These are phyloP conservation scores for Fraxinus sp. DNA, from an alignment of 305 asterid genomes.

Conservation along the genomic window DNA sequence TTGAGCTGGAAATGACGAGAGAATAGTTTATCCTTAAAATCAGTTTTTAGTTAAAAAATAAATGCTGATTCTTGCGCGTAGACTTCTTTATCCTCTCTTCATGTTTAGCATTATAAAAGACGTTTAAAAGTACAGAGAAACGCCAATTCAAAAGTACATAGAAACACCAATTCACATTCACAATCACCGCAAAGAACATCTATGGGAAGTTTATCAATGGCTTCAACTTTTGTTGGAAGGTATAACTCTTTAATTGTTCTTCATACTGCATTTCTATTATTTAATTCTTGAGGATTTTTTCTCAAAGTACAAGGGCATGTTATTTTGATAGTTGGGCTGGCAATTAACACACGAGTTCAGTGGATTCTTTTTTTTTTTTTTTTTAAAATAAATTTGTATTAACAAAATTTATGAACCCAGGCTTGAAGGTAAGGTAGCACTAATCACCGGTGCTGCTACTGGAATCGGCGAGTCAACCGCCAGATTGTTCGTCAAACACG, in stretches of 20 bases:
- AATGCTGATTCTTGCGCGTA: no score
- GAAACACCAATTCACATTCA: not conserved
- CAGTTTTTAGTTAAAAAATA: no score
- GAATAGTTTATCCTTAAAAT: no score
- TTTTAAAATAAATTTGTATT: not conserved
- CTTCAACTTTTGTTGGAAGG: not conserved
- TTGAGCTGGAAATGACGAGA: no score
- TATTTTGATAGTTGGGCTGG: no score
- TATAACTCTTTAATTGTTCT: not conserved
- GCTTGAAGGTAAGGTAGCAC: constrained; percentile 29
- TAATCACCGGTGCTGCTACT: constrained; percentile 26
- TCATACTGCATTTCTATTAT: no score
- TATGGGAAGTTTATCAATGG: not conserved
- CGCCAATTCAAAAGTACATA: no score
- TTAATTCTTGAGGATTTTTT: no score
- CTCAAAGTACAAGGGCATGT: no score
- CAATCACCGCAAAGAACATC: not conserved
- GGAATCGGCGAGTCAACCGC: constrained; percentile 31
- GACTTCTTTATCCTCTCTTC: no score
- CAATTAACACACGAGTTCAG: no score
- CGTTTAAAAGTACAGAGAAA: not conserved
- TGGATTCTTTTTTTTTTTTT: no score
- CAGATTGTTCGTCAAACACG: constrained; percentile 17
- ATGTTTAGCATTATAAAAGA: not conserved
- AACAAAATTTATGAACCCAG: not conserved